Conservation (phyloP, 192 early-diverging fungal species). For the Rhizoclosmatium sp. region DNA sequence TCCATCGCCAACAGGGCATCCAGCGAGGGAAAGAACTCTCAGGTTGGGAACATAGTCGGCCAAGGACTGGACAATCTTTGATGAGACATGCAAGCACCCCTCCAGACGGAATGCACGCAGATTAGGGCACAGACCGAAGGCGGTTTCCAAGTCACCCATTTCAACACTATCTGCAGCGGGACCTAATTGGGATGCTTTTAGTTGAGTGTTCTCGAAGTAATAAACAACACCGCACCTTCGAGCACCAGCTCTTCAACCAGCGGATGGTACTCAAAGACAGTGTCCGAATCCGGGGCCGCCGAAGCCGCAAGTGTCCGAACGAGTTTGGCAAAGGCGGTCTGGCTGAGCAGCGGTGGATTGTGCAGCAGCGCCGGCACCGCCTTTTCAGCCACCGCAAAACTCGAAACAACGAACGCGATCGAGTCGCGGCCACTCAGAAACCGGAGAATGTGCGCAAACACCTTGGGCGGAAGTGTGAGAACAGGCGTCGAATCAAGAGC, state of each 20-base stretch:
- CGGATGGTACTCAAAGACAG: conserved; percentile 33
- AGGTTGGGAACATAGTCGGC: conserved; percentile 37
- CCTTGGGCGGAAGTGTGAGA: conserved; percentile 12
- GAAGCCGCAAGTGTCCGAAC: background rate
- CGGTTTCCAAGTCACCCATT: conserved; percentile 42
- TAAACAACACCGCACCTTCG: conserved; percentile 16
- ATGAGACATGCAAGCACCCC: conserved; percentile 41
- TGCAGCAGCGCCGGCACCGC: conserved; percentile 27
- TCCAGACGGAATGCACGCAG: conserved; percentile 23
- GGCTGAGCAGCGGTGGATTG: conserved; percentile 25
- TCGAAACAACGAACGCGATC: background rate
- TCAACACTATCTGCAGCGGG: conserved; percentile 40
- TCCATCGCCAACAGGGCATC: conserved; percentile 43
- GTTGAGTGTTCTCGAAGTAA: background rate
- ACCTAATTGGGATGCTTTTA: conserved; percentile 2
- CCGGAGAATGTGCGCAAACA: conserved; percentile 7
- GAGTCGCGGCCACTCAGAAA: background rate
- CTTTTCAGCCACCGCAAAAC: background rate
- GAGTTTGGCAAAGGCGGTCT: conserved; percentile 26
- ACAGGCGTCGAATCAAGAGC: background rate
- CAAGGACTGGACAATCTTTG: conserved; percentile 39
- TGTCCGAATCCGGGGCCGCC: conserved; percentile 12
- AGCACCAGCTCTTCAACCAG: conserved; percentile 34
- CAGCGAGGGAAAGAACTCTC: conserved; percentile 28
- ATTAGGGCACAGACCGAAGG: conserved; percentile 33